phyloP scores from a whole-genome alignment of 2,329 filamentous ascomycete genomes.

The Cryphonectria japonica region DNA sequence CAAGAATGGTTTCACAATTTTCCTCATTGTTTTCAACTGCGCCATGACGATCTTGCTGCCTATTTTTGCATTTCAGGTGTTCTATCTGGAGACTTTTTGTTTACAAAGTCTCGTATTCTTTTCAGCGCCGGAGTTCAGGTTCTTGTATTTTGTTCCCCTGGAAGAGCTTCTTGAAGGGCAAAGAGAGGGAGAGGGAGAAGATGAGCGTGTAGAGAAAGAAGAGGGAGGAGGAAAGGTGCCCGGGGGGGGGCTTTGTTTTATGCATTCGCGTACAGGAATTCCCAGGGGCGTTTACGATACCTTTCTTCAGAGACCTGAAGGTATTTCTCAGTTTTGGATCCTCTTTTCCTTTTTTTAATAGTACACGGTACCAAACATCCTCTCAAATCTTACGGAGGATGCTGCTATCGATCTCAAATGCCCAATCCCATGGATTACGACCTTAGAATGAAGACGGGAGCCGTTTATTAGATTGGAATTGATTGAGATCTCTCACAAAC shows the following conservation, averaged over 20 bases:
- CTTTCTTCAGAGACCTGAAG: background rate
- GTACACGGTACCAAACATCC: background rate
- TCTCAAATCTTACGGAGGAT: too few relatives aligned
- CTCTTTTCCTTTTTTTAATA: background rate
- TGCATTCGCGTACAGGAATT: constrained; percentile 15
- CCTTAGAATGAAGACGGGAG: background rate
- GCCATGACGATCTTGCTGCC: background rate
- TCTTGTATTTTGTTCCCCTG: background rate
- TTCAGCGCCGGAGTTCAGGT: constrained; percentile 29
- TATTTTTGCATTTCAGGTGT: constrained; percentile 4
- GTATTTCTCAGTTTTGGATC: too few relatives aligned
- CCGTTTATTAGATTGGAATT: background rate
- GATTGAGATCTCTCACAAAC: background rate
- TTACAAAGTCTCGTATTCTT: constrained; percentile 1
- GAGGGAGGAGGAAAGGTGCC: background rate
- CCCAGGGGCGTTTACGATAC: background rate
- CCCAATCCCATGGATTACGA: background rate
- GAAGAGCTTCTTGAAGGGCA: background rate
- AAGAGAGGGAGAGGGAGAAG: background rate
- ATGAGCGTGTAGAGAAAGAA: background rate
- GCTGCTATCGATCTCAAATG: background rate
- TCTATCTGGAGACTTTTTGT: constrained; percentile 7
- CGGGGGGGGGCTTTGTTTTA: too few relatives aligned
- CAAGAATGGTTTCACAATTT: background rate
- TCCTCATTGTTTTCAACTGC: background rate